Evolutionary conservation across 2,329 filamentous ascomycete genomes (phyloP), one percentile per base, ranked within the genome.

Genomic region (Nemania bipapillata): DNA sequence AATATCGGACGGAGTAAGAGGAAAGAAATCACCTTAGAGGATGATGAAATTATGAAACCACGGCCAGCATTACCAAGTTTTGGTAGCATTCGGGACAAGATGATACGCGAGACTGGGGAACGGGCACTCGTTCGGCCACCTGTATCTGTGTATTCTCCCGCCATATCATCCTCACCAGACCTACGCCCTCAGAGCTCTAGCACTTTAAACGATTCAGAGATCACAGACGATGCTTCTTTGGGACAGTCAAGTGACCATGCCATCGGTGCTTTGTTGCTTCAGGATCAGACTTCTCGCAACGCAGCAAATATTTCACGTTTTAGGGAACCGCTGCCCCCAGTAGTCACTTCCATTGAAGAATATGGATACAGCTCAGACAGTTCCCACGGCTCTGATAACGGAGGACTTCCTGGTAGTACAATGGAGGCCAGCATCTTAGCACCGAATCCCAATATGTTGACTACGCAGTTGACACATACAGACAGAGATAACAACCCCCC

Each of bases 41-140:
- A 91, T 32, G 89, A 91, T 49, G 86, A 90, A 68, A 81, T 89
- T 15, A 92, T 93, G 90, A 89, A 89, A 72, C 92, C 92, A n/a
- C 83, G 91, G 35, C 91, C 92, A 6, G 89, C 89, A 1, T 80
- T 94, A 42, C 92, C 92, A 1, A 90, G 86, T 1, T 94, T 94
- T 78, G 91, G 91, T 20, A 94, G 92, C 74, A 84, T 94, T 24
- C 85, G 90, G 24, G 88, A 90, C 30, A 89, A 87, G 78, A 89
- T 88, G 71, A 76, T 80, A 7, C 84, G 81, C 45, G 85, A 88
- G 57, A 73, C 80, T 0, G 81, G 85, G 45, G 90, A 90, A 73
- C 83, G 88, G 2, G 84, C 86, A 0, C 80, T 90, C 54, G 87
- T 90, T 42, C 84, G 87, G 30, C 88, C 88, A 6, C 71, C 80